phyloP scores from a whole-genome alignment of 352 stramenopile genomes.

The Phytopythium helicoides region DNA sequence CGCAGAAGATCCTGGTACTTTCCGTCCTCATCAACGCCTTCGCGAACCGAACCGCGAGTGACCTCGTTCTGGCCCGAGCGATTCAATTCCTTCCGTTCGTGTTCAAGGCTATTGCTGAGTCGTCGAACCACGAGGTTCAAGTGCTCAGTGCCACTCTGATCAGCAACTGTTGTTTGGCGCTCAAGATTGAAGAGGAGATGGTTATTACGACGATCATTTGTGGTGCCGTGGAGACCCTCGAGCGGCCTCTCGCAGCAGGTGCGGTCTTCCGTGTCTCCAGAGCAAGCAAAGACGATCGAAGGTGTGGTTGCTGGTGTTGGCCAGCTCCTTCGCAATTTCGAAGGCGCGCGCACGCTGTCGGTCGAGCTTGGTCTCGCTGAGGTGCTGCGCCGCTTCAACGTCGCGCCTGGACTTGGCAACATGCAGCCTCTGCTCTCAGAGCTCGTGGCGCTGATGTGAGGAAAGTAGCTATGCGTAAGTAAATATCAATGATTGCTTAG shows the following conservation, averaged over 20 bases:
- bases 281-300: constrained; percentile 51
- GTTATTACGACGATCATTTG: constrained; percentile 72
- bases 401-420: constrained; percentile 25
- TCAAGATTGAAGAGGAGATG: constrained; percentile 65
- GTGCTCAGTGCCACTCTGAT: constrained; percentile 61
- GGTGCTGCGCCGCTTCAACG: constrained; percentile 54
- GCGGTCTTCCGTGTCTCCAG: constrained; percentile 4
- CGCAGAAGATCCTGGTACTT: constrained; percentile 57
- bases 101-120: constrained; percentile 51
- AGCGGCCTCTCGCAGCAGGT: constrained; percentile 33
- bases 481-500: neutral
- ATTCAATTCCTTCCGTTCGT: constrained; percentile 66
- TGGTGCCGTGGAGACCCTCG: constrained; percentile 63
- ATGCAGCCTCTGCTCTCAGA: constrained; percentile 62
- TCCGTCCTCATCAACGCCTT: constrained; percentile 68
- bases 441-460: constrained; percentile 59
- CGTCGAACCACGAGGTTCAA: constrained; percentile 34
- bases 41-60: constrained; percentile 44
- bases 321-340: constrained; percentile 60
- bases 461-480: neutral
- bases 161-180: constrained; percentile 68
- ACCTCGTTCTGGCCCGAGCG: constrained; percentile 43
- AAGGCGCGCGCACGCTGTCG: constrained; percentile 52
- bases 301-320: constrained; percentile 62
- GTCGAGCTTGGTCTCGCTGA: constrained; percentile 64